These are phyloP conservation scores for Exserohilum turcica DNA, from an alignment of 2,329 filamentous ascomycete genomes.

Conservation along the genomic window DNA sequence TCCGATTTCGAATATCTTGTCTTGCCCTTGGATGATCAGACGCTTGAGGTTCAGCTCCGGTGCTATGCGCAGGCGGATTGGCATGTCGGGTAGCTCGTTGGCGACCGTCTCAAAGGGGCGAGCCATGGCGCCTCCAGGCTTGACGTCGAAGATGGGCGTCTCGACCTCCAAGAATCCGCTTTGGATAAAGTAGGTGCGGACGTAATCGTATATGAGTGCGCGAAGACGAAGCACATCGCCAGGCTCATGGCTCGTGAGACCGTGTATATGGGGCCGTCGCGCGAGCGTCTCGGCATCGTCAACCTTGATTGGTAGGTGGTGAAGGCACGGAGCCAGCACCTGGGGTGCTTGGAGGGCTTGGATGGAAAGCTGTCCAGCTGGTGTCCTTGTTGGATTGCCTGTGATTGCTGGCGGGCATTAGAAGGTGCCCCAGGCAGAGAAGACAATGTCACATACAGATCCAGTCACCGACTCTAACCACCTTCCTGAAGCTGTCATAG, in stretches of 20 bases:
- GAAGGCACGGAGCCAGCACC: conserved; percentile 77
- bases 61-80: conserved; percentile 82
- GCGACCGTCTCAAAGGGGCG: conserved; percentile 82
- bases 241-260: conserved; percentile 73
- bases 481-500: conserved; percentile 66
- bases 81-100: conserved; percentile 73
- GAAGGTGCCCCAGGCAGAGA: conserved; percentile 5
- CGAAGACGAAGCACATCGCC: conserved; percentile 75
- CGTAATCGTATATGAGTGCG: conserved; percentile 72
- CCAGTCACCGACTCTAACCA: conserved; percentile 80
- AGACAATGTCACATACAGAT: conserved; percentile 65
- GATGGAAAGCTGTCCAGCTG: conserved; percentile 77
- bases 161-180: conserved; percentile 83
- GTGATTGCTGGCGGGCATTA: conserved; percentile 59
- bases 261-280: conserved; percentile 81
- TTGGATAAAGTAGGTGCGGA: conserved; percentile 75
- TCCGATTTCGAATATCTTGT: conserved; percentile 90
- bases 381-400: conserved; percentile 72
- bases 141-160: conserved; percentile 83
- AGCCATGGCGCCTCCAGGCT: conserved; percentile 85
- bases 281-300: conserved; percentile 73
- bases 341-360: conserved; percentile 69
- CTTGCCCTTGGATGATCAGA: conserved; percentile 84
- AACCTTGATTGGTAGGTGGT: conserved; percentile 74
- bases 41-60: conserved; percentile 96